Conservation (phyloP, 1,139 yeast genomes). For the Suhomyces wounanorum region DNA sequence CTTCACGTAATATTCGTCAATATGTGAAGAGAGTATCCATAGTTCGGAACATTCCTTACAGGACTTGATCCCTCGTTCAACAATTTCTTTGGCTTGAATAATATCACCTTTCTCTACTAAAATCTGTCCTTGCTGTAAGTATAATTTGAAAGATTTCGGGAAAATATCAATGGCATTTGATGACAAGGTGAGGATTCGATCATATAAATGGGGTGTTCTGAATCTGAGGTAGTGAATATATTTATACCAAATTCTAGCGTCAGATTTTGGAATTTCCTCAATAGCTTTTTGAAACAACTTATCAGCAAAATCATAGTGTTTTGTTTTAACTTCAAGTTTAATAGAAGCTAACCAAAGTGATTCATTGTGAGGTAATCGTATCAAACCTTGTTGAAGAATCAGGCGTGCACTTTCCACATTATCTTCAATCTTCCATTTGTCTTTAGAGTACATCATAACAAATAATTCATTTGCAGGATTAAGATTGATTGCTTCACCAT, state of each 20-base stretch:
- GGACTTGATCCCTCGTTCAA: slow-evolving; percentile 49
- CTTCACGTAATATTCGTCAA: slow-evolving; percentile 47
- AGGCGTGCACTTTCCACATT: slow-evolving; percentile 55
- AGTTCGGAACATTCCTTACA: slow-evolving; percentile 47
- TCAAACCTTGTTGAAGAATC: slow-evolving; percentile 52
- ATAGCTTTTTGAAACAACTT: slow-evolving; percentile 46
- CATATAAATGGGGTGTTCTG: slow-evolving; percentile 5
- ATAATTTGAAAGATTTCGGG: slow-evolving; percentile 52
- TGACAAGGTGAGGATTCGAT: slow-evolving; percentile 39
- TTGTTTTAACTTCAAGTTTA: slow-evolving; percentile 55
- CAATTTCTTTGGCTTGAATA: slow-evolving; percentile 49
- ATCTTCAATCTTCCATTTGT: slow-evolving; percentile 52
- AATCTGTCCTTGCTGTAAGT: slow-evolving; percentile 63
- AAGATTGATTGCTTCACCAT: slow-evolving; percentile 50
- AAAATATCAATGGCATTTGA: slow-evolving; percentile 49
- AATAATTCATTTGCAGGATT: slow-evolving; percentile 55
- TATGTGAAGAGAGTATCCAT: slow-evolving; percentile 58
- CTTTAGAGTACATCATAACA: slow-evolving; percentile 73
- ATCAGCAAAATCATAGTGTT: slow-evolving; percentile 41
- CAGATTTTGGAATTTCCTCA: slow-evolving; percentile 30
- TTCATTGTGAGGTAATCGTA: slow-evolving; percentile 44
- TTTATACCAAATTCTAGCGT: slow-evolving; percentile 62
- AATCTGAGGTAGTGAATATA: slow-evolving; percentile 58
- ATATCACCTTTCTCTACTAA: slow-evolving; percentile 29
- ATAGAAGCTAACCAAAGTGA: slow-evolving; percentile 72